Percentiles rank a stretch among this genome's conserved stretches.
phyloP scores from a whole-genome alignment of 345 rosid genomes.

The Populus euphratica region DNA sequence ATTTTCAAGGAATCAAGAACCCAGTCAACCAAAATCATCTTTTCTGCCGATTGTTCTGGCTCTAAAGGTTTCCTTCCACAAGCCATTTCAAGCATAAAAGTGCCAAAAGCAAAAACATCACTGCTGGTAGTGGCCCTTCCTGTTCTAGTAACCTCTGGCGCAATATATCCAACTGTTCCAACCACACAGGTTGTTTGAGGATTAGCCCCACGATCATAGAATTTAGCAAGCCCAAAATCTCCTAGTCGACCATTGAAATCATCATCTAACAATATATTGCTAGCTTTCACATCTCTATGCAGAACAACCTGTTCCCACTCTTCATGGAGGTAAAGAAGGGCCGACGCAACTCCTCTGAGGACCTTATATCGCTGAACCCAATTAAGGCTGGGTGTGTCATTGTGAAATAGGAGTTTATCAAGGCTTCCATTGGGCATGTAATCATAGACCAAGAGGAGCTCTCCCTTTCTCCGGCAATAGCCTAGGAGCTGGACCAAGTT shows the following conservation, averaged over 20 bases:
- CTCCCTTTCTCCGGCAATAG: not conserved
- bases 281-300: slow-evolving; percentile 8
- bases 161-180: slow-evolving; percentile 5
- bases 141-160: slow-evolving; percentile 4
- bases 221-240: slow-evolving; percentile 8
- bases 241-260: slow-evolving; percentile 2
- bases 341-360: not conserved
- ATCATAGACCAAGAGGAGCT: slow-evolving; percentile 4
- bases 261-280: slow-evolving; percentile 1
- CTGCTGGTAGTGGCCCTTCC: not conserved
- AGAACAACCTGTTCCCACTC: slow-evolving; percentile 8
- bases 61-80: slow-evolving; percentile 3
- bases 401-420: not conserved
- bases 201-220: not conserved
- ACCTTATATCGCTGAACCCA: not conserved
- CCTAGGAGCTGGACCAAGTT: slow-evolving; percentile 1
- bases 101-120: slow-evolving; percentile 7
- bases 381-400: not conserved
- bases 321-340: slow-evolving; percentile 11
- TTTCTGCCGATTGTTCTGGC: not conserved
- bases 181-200: slow-evolving; percentile 5
- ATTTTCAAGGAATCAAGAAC: not conserved
- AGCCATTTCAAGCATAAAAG: not conserved
- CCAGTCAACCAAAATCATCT: not conserved
- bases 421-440: slow-evolving; percentile 6